phyloP scores from a whole-genome alignment of 345 rosid species.

The Populus ilicifolia region DNA sequence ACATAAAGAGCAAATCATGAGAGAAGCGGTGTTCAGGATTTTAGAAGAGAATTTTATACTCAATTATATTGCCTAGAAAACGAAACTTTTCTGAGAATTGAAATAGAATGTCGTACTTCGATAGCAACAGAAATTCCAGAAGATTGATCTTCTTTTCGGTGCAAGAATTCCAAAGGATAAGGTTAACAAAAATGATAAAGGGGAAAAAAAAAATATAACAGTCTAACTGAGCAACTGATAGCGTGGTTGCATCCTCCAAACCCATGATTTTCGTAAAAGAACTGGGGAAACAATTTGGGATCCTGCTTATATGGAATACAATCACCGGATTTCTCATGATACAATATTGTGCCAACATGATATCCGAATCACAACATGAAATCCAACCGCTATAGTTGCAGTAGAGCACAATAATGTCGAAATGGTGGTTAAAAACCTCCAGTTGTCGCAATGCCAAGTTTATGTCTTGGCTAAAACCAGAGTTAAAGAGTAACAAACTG shows the following conservation, averaged over 20 bases:
- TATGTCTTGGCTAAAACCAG: slow-evolving; percentile 3
- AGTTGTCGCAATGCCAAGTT: background rate
- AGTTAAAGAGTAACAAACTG: slow-evolving; percentile 13
- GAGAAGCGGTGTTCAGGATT: background rate
- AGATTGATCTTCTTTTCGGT: too few relatives aligned
- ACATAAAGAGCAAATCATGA: background rate
- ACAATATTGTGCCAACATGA: background rate
- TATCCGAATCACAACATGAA: background rate
- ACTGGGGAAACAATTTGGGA: background rate
- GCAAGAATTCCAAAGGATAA: background rate
- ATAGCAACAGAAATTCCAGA: background rate
- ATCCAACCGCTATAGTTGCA: background rate
- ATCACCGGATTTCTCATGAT: background rate
- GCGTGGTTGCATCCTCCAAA: background rate
- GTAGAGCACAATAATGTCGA: background rate
- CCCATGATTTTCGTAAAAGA: background rate
- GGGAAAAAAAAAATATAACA: background rate
- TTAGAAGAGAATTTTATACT: background rate
- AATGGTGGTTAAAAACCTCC: slow-evolving; percentile 10
- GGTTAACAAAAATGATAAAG: background rate
- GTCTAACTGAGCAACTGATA: background rate
- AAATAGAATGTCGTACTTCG: background rate
- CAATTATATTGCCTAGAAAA: too few relatives aligned
- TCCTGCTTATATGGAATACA: background rate
- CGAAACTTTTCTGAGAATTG: too few relatives aligned